phyloP scores from a whole-genome alignment of 2,329 filamentous ascomycete genomes.

The Metarhizium sp. region DNA sequence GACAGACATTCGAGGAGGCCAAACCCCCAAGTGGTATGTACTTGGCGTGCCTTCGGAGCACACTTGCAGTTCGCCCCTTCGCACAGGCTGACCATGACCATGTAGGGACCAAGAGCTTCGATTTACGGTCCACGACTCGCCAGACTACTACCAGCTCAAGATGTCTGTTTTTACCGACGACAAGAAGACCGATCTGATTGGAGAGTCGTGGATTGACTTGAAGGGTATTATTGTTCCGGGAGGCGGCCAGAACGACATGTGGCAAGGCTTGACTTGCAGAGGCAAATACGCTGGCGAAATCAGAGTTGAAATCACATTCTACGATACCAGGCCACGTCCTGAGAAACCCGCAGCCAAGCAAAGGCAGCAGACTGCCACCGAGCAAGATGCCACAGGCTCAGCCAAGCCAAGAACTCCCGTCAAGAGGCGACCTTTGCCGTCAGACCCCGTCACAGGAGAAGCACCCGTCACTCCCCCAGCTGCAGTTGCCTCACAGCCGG shows the following conservation, averaged over 20 bases:
- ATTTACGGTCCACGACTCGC: slow-evolving; percentile 90
- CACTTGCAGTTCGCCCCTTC: background rate
- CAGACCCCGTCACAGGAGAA: slow-evolving; percentile 59
- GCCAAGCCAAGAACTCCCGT: slow-evolving; percentile 49
- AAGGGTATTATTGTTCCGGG: slow-evolving; percentile 72
- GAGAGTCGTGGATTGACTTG: slow-evolving; percentile 84
- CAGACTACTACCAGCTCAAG: slow-evolving; percentile 93
- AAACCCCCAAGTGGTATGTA: slow-evolving; percentile 84
- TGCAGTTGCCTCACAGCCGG: slow-evolving; percentile 18
- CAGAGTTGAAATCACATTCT: slow-evolving; percentile 90
- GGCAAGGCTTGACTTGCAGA: slow-evolving; percentile 79
- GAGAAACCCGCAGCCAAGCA: slow-evolving; percentile 58
- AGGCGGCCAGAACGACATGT: slow-evolving; percentile 87
- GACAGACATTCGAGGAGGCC: slow-evolving; percentile 86
- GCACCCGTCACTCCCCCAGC: slow-evolving; percentile 21
- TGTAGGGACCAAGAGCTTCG: slow-evolving; percentile 92
- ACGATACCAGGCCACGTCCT: slow-evolving; percentile 76
- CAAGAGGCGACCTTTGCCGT: slow-evolving; percentile 76
- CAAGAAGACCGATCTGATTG: slow-evolving; percentile 94
- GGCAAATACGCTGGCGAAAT: slow-evolving; percentile 96
- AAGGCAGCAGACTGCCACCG: slow-evolving; percentile 28
- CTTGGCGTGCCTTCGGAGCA: background rate
- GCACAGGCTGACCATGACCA: slow-evolving; percentile 7
- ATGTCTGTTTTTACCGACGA: slow-evolving; percentile 97
- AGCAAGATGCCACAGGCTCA: slow-evolving; percentile 26